Conservation (phyloP, 2,329 filamentous ascomycete genomes). For the Colletotrichum sp. region DNA sequence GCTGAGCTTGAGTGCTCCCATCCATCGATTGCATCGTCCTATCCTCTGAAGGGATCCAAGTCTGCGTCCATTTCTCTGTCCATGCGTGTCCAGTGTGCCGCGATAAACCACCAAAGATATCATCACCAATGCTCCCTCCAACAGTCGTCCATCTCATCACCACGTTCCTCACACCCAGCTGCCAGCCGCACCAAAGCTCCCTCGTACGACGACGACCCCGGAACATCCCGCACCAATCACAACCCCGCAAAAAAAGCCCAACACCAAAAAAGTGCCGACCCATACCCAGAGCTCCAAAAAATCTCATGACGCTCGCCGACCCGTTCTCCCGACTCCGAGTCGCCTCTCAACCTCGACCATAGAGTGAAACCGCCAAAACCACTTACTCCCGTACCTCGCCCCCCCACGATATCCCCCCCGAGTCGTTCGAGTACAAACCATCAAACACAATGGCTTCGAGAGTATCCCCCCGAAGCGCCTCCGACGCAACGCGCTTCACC, state of each 20-base stretch:
- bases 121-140: background rate
- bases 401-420: background rate
- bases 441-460: constrained; percentile 34
- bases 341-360: background rate
- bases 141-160: background rate
- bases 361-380: background rate
- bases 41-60: rapidly evolving
- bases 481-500: constrained; percentile 77
- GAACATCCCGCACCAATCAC: constrained; percentile 12
- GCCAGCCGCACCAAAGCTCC: background rate
- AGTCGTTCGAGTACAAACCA: background rate
- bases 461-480: constrained; percentile 69
- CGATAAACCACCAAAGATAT: background rate
- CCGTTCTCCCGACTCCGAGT: background rate
- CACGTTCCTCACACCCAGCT: background rate
- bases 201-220: background rate
- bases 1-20: rapidly evolving
- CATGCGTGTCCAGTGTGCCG: rapidly evolving
- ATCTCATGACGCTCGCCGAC: constrained; percentile 8
- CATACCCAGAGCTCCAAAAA: constrained; percentile 2
- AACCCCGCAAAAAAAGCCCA: constrained; percentile 1
- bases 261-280: background rate
- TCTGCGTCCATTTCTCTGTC: background rate
- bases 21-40: background rate
- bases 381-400: background rate